A percentile compares a stretch with the other conserved stretches of the same genome.
phyloP scores from a whole-genome alignment of 169 alveolate genomes.

The Theileria orientalis region DNA sequence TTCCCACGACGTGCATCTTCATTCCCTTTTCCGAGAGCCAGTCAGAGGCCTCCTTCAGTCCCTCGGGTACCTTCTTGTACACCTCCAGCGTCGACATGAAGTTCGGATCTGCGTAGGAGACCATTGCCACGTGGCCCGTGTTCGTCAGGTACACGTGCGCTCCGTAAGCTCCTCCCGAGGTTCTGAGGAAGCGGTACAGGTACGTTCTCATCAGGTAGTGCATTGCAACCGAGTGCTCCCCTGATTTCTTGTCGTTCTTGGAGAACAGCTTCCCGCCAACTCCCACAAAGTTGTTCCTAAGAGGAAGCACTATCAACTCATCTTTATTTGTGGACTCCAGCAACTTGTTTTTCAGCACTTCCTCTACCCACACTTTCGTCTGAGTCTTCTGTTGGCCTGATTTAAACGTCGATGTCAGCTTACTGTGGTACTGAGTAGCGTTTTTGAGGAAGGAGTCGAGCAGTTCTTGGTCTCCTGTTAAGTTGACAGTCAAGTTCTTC shows the following conservation, averaged over 20 bases:
- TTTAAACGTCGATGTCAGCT: conserved; percentile 4
- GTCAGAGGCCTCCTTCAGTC: conserved; percentile 22
- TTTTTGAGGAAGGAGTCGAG: conserved; percentile 50
- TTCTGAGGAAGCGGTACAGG: conserved; percentile 72
- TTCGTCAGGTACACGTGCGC: conserved; percentile 59
- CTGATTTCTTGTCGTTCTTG: conserved; percentile 62
- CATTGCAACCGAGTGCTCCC: conserved; percentile 62
- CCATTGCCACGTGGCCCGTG: conserved; percentile 58
- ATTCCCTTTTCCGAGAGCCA: conserved; percentile 20
- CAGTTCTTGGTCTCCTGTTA: conserved; percentile 64
- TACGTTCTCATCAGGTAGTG: conserved; percentile 65
- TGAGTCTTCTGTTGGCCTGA: not conserved
- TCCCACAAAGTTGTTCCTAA: conserved; percentile 73
- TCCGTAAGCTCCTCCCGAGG: conserved; percentile 73
- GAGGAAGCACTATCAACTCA: conserved; percentile 60
- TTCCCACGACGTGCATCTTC: conserved; percentile 49
- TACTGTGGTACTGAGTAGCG: conserved; percentile 4
- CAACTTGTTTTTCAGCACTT: conserved; percentile 16
- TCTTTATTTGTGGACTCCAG: not conserved
- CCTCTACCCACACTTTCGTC: conserved; percentile 37
- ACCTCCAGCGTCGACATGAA: conserved; percentile 39
- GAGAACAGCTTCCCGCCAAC: conserved; percentile 74
- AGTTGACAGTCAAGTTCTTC: conserved; percentile 62
- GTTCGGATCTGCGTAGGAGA: conserved; percentile 67
- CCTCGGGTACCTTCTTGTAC: conserved; percentile 38